Percentiles rank a stretch among this genome's conserved stretches.
Conservation (phyloP, 2,329 filamentous ascomycete genomes). For the Xylaria sp. region DNA sequence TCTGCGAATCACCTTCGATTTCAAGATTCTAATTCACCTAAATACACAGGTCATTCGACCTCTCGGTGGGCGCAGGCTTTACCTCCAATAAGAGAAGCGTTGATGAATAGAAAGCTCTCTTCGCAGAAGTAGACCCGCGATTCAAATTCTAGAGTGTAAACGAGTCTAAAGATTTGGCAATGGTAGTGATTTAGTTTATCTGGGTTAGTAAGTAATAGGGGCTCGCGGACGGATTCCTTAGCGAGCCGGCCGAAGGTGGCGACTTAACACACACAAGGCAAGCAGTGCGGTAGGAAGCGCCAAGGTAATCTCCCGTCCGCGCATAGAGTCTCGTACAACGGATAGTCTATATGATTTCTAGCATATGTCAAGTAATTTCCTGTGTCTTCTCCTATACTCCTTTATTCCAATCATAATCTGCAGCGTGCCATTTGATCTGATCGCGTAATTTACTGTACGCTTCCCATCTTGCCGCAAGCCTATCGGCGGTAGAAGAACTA, state of each 20-base stretch:
- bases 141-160: neutral
- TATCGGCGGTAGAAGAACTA: neutral
- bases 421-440: neutral
- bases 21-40: neutral
- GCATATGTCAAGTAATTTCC: neutral
- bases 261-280: no score
- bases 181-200: neutral
- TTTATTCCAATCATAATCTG: conserved; percentile 2
- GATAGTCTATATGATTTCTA: no score
- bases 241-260: no score
- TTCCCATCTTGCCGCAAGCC: neutral
- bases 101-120: neutral
- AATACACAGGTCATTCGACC: neutral
- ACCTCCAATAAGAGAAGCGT: neutral
- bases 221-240: no score
- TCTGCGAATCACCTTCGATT: neutral
- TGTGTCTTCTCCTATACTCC: neutral
- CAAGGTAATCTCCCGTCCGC: no score
- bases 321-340: no score
- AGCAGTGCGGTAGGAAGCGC: no score
- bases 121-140: neutral
- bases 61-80: neutral
- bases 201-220: neutral
- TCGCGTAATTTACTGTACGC: neutral
- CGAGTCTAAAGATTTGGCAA: neutral